These are phyloP conservation scores for Baorangia bicolor DNA, from an alignment of 768 basidiomycete species.

Conservation along the genomic window DNA sequence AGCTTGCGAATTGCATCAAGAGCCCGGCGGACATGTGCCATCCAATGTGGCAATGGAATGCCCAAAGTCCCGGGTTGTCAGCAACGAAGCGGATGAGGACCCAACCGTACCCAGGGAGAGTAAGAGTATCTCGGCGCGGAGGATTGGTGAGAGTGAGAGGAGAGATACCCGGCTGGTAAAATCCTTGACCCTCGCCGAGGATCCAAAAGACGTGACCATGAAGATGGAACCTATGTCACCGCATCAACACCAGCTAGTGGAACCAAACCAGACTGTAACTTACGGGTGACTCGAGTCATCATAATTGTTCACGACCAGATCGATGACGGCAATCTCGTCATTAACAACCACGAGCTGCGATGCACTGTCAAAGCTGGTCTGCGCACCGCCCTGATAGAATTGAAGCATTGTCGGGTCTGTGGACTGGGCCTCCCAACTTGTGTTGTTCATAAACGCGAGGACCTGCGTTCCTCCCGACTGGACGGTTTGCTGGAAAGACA, in stretches of 20 bases:
- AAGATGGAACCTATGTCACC: constrained; percentile 34
- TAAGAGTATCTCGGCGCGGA: constrained; percentile 41
- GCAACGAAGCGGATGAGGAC: constrained; percentile 40
- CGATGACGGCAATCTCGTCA: constrained; percentile 29
- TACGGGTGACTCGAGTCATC: constrained; percentile 34
- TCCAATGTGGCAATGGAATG: constrained; percentile 43
- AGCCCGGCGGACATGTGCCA: constrained; percentile 43
- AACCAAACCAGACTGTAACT: not conserved
- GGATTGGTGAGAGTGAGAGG: constrained; percentile 36
- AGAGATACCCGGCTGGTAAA: constrained; percentile 29
- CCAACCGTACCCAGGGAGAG: constrained; percentile 40
- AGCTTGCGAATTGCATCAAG: constrained; percentile 40
- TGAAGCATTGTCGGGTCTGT: constrained; percentile 32
- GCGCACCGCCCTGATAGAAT: constrained; percentile 23
- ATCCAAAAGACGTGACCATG: constrained; percentile 38
- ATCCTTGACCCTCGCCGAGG: constrained; percentile 37
- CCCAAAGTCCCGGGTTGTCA: constrained; percentile 47
- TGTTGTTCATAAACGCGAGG: constrained; percentile 27
- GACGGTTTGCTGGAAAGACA: constrained; percentile 28
- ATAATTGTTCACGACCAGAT: constrained; percentile 22
- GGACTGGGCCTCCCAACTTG: constrained; percentile 26
- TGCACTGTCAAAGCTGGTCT: constrained; percentile 24
- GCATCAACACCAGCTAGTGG: not conserved
- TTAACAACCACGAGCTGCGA: constrained; percentile 27
- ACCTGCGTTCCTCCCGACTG: constrained; percentile 27